These are phyloP conservation scores for Phytophthora podocarpi DNA, from an alignment of 352 stramenopile species.

Conservation along the genomic window DNA sequence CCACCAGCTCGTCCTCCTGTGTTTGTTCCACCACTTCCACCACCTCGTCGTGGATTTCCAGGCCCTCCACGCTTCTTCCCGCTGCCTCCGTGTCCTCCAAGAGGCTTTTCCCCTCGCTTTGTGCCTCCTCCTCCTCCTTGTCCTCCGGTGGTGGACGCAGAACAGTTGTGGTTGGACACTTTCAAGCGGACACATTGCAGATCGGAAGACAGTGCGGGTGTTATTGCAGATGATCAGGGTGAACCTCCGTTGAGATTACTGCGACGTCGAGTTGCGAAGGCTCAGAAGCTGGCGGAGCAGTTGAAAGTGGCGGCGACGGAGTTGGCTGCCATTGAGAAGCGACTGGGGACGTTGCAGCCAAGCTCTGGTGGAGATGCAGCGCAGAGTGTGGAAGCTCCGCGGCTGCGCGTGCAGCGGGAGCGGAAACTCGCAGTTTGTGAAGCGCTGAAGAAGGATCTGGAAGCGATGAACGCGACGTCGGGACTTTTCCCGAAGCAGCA, in stretches of 20 bases:
- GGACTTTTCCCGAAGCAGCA: constrained; percentile 25
- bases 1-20: neutral
- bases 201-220: neutral
- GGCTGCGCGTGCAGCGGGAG: constrained; percentile 22
- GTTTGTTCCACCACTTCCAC: neutral
- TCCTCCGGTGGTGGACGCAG: constrained; percentile 21
- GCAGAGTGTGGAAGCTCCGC: constrained; percentile 3
- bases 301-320: constrained; percentile 25
- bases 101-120: constrained; percentile 19
- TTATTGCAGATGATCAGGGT: neutral
- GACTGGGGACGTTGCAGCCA: constrained; percentile 1
- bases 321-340: constrained; percentile 30
- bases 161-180: constrained; percentile 34
- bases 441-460: constrained; percentile 33
- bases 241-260: constrained; percentile 33
- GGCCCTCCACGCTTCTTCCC: neutral
- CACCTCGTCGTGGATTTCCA: neutral
- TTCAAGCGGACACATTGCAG: constrained; percentile 32
- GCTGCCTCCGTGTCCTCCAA: constrained; percentile 2
- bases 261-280: constrained; percentile 21
- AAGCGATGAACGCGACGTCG: constrained; percentile 23
- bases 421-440: constrained; percentile 30
- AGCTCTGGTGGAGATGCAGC: neutral
- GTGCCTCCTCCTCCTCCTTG: constrained; percentile 1
- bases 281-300: constrained; percentile 24